Base-by-base conservation (phyloP, 176 grass and related monocot genomes). In the Carex littledalei region DNA sequence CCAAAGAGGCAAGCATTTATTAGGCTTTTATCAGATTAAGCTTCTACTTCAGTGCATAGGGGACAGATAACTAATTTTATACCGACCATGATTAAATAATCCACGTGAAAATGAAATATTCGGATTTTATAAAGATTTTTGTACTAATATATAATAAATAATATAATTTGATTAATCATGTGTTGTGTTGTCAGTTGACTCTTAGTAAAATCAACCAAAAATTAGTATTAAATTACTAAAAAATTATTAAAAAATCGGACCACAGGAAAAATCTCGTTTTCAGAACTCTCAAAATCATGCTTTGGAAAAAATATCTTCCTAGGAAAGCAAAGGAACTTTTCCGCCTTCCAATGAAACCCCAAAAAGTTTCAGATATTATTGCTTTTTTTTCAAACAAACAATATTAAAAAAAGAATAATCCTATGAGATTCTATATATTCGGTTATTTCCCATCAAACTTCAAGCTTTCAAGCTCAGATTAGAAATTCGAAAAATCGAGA, bases 21-120 rank as follows among this genome's bases (percentile, higher is more conserved):
- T 66, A 83, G 81, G 81, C 61, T 67, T 71, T 56, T 81, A 83
- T 18, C 41, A 83, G 20, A 41, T 68, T 67, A 18, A 83, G 81
- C 43, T 83, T 43, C 41, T 67, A 83, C 11, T 83, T 54, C 39
- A 55, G 81, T 83, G 22, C 60, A 83, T 8, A 67, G 8, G 81
- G 15, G 63, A 67, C 21, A 69, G 47, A 83, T 83, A 83, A 83
- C 81, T 69, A 83, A 83, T 82, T 82, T 82, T 82, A 64, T 83
- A 83, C 81, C 81, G 63, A 65, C 81, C 81, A 54, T 67, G 63
- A 83, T 83, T 68, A 69, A 83, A 83, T 22, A 83, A 83, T 68
- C 39, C 64, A 83, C 63, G 41, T 53, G 26, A 78, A 78, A 78
- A 78, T 78, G 59, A 41, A 32, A 55, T 78, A 29, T 57, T 56